Evolutionary conservation across 768 basidiomycete species (phyloP).

Genomic region (Termitomyces sp.): DNA sequence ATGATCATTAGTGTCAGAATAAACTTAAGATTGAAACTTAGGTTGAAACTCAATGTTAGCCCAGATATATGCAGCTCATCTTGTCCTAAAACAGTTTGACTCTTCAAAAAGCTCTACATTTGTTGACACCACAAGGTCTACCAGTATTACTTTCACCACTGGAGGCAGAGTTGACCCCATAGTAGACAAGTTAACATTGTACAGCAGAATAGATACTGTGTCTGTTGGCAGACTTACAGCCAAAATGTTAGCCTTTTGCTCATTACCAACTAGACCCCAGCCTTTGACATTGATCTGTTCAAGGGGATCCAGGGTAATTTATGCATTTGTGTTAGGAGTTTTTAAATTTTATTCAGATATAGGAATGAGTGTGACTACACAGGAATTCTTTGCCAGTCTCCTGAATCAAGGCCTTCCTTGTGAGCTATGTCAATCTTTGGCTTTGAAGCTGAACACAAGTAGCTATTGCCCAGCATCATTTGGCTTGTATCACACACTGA

Average conservation of each 20-base stretch:
- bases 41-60: no score
- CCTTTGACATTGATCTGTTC: slow-evolving; percentile 53
- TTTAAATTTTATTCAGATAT: background rate
- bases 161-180: slow-evolving; percentile 58
- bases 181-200: slow-evolving; percentile 41
- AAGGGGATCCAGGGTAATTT: slow-evolving; percentile 48
- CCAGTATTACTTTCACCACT: slow-evolving; percentile 49
- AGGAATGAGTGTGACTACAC: slow-evolving; percentile 49
- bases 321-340: background rate
- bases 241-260: slow-evolving; percentile 39
- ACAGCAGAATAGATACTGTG: slow-evolving; percentile 46
- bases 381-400: slow-evolving; percentile 49
- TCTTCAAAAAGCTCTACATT: slow-evolving; percentile 49
- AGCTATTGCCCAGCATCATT: slow-evolving; percentile 38
- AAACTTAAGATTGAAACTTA: no score
- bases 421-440: slow-evolving; percentile 21
- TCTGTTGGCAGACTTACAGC: slow-evolving; percentile 43
- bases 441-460: slow-evolving; percentile 15
- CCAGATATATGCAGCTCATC: no score
- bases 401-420: slow-evolving; percentile 47
- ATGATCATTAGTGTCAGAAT: no score
- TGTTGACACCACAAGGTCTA: slow-evolving; percentile 37
- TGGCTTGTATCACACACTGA: slow-evolving; percentile 47
- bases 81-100: slow-evolving; percentile 44
- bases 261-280: slow-evolving; percentile 50